Evolutionary conservation across 306 rosid genomes (phyloP).

Genomic region (Castanopsis chinensis): DNA sequence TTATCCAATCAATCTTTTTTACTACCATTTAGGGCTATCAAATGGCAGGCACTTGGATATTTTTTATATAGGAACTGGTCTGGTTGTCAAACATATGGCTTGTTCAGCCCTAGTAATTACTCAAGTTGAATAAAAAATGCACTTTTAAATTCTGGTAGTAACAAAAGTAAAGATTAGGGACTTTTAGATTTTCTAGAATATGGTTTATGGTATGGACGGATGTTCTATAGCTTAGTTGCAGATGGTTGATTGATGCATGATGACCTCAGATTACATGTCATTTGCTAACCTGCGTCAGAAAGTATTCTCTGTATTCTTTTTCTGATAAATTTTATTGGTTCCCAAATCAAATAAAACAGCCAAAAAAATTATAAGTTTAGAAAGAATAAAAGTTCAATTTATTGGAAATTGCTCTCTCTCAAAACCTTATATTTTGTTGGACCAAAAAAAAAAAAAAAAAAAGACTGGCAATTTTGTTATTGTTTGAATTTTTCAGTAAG

Average conservation of each 20-base stretch:
- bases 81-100: not conserved
- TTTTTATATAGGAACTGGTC: not conserved
- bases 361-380: not conserved
- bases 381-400: not conserved
- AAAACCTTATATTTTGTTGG: not conserved
- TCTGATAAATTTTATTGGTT: not conserved
- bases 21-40: not conserved
- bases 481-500: not conserved
- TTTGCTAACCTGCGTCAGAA: not conserved
- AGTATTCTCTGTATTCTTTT: not conserved
- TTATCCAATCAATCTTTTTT: not conserved
- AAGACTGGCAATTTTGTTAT: not conserved
- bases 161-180: not conserved
- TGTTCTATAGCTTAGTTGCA: not conserved
- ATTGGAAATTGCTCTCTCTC: not conserved
- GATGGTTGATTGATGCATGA: not conserved
- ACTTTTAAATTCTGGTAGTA: not conserved
- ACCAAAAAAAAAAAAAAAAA: not conserved
- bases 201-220: not conserved
- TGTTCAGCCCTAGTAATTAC: not conserved
- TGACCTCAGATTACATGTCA: not conserved
- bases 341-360: not conserved
- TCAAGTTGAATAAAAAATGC: not conserved
- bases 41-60: not conserved
- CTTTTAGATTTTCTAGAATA: not conserved